Conservation (phyloP, 306 rosid genomes). For the Lathyrus tuberosus region DNA sequence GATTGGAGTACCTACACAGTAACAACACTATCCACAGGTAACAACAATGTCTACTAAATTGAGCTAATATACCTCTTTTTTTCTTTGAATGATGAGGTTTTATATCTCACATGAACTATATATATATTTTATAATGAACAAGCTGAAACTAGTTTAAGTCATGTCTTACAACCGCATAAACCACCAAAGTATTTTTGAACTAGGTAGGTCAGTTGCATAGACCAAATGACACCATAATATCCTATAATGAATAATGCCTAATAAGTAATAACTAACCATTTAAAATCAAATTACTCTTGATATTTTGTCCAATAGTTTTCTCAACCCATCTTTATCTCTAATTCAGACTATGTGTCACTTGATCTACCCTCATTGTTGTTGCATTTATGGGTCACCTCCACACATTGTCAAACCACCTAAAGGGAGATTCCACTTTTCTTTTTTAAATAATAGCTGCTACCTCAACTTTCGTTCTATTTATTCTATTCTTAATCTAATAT, state of each 20-base stretch:
- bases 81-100: slow-evolving; percentile 17
- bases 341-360: background rate
- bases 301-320: background rate
- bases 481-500: slow-evolving; percentile 1
- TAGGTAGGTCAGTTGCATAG: background rate
- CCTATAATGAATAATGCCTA: background rate
- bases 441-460: slow-evolving; percentile 5
- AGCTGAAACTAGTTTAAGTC: slow-evolving; percentile 23
- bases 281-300: background rate
- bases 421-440: background rate
- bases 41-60: slow-evolving; percentile 35
- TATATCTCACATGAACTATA: slow-evolving; percentile 18
- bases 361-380: slow-evolving; percentile 2
- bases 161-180: background rate
- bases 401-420: slow-evolving; percentile 7
- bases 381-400: background rate
- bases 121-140: slow-evolving; percentile 22
- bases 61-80: background rate
- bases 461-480: slow-evolving; percentile 2
- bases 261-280: background rate
- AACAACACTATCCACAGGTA: slow-evolving; percentile 88
- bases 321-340: background rate
- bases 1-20: slow-evolving; percentile 78
- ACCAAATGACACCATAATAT: background rate
- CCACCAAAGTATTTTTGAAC: background rate